Evolutionary conservation across 306 rosid genomes (phyloP), one percentile per base, ranked within the genome.

Genomic region (Pterocarpus santalinus): DNA sequence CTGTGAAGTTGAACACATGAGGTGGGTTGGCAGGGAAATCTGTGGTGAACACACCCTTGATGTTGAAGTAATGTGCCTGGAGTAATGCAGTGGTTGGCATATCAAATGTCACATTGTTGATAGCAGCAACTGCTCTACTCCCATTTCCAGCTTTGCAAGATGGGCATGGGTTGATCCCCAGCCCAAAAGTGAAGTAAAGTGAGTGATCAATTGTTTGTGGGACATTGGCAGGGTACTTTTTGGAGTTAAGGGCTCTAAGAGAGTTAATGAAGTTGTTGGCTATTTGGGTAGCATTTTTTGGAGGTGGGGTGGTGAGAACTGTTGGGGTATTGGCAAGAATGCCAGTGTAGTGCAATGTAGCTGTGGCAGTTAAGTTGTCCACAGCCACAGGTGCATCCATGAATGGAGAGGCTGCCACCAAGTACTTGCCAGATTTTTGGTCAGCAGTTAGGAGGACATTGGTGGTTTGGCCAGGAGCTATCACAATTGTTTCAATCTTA

Each of bases 391-490:
- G 96, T 33, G 97, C 30, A 81, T 92, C 96, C 96, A 94, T 82
- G 82, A 89, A 94, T 5, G 98, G 96, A 34, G 98, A 90, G 63
- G 85, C 97, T 38, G 94, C 74, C 0, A 94, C 87, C 44, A 91
- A 72, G 85, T 89, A 94, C 69, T 86, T 91, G 16, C 97, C 98
- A 5, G 93, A 67, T 77, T 78, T 85, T 81, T 91, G 85, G 69
- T 90, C 78, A 0, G 97, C 89, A 1, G 76, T 85, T 62, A 94
- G 2, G 1, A 94, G 93, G 16, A 65, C 97, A 56, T 92, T 91
- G 46, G 98, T 94, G 87, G 98, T 92, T 85, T 94, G 98, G 41
- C 98, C 98, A 0, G 98, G 98, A 44, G 97, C 93, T 32, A 92
- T 90, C 8, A 92, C 32, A 16, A 92, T 87, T 49, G 95, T 87